These are phyloP conservation scores for Solanum appendiculatum DNA, from an alignment of 257 asterid genomes.

Conservation along the genomic window DNA sequence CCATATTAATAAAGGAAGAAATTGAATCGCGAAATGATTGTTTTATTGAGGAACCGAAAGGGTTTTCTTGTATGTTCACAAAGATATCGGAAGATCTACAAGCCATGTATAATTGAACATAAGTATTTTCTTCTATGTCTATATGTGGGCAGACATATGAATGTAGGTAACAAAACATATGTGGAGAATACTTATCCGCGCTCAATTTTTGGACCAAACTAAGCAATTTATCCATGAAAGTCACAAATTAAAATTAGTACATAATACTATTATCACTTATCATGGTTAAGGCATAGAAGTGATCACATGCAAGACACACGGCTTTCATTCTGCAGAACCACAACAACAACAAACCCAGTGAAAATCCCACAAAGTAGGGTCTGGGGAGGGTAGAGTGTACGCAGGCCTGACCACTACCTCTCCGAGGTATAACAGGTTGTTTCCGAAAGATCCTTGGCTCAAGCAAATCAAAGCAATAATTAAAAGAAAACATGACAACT, in stretches of 20 bases:
- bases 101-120: conserved; percentile 24
- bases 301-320: background rate
- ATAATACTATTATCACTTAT: too few species aligned
- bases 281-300: background rate
- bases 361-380: too few species aligned
- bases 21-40: background rate
- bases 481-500: too few species aligned
- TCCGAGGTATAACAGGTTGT: too few species aligned
- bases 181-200: background rate
- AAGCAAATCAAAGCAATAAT: too few species aligned
- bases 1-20: background rate
- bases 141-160: conserved; percentile 16
- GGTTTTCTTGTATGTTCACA: background rate
- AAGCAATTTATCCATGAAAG: background rate
- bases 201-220: background rate
- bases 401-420: too few species aligned
- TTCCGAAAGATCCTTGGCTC: too few species aligned
- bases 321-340: too few species aligned
- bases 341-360: too few species aligned
- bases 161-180: background rate
- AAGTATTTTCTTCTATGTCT: conserved; percentile 45
- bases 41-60: background rate
- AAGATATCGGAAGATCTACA: conserved; percentile 1
- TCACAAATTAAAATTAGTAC: background rate
- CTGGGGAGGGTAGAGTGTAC: too few species aligned